Evolutionary conservation across 352 stramenopile species (phyloP).

Genomic region (Phytophthora rubi): DNA sequence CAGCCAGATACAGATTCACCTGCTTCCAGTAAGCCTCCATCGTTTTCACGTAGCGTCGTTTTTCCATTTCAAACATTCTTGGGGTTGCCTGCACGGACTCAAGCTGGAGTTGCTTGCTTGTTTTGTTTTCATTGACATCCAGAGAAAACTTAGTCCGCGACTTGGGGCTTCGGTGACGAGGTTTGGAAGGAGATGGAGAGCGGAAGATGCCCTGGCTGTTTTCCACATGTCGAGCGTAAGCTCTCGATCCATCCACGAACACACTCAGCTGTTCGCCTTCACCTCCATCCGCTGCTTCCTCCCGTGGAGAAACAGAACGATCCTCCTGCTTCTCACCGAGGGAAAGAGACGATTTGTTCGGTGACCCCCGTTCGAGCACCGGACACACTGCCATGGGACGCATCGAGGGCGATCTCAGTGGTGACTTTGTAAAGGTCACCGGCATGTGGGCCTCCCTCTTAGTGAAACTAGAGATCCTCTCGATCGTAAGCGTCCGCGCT

Average conservation of each 20-base stretch:
- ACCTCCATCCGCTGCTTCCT: conserved; percentile 20
- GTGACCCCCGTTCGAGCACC: conserved; percentile 53
- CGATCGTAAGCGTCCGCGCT: conserved; percentile 66
- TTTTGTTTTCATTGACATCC: conserved; percentile 40
- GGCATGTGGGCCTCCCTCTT: conserved; percentile 56
- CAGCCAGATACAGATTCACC: conserved; percentile 69
- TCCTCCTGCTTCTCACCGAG: conserved; percentile 12
- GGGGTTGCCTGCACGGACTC: conserved; percentile 64
- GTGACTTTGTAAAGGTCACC: conserved; percentile 46
- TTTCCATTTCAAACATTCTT: conserved; percentile 82
- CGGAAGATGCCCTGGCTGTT: conserved; percentile 70
- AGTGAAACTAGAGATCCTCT: conserved; percentile 74
- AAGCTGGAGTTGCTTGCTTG: conserved; percentile 38
- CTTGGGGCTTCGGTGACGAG: conserved; percentile 34
- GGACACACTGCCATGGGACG: conserved; percentile 59
- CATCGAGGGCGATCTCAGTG: conserved; percentile 46
- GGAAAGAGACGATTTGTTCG: conserved; percentile 15
- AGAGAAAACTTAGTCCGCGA: conserved; percentile 48
- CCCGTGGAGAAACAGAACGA: conserved; percentile 13
- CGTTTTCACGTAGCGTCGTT: conserved; percentile 74
- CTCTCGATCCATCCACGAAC: conserved; percentile 58
- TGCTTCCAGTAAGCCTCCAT: conserved; percentile 87
- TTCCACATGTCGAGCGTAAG: conserved; percentile 68
- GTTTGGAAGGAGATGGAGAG: conserved; percentile 55
- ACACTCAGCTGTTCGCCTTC: conserved; percentile 48